phyloP scores from a whole-genome alignment of 2,329 filamentous ascomycete genomes.

The Decorospora gaudefroyi region DNA sequence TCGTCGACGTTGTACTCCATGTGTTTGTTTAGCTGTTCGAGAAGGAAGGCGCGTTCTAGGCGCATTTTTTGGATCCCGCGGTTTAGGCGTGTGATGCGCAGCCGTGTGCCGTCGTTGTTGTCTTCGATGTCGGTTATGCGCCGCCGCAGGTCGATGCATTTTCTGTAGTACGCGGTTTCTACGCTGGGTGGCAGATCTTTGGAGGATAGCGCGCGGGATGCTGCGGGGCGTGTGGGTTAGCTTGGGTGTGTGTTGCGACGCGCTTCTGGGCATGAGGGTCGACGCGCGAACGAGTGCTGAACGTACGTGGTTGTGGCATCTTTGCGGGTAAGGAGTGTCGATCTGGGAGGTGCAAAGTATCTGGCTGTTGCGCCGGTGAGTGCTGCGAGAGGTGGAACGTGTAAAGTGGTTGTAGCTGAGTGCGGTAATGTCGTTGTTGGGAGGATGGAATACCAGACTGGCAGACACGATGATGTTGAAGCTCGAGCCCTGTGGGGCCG shows the following conservation, averaged over 20 bases:
- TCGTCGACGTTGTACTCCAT: constrained; percentile 59
- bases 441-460: constrained; percentile 6
- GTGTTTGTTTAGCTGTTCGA: constrained; percentile 55
- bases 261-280: constrained; percentile 2
- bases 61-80: constrained; percentile 90
- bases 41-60: constrained; percentile 71
- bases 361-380: not conserved
- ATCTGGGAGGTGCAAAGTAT: not conserved
- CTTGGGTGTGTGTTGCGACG: constrained; percentile 4
- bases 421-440: constrained; percentile 8
- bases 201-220: constrained; percentile 39
- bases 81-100: constrained; percentile 77
- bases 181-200: constrained; percentile 77
- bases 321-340: constrained; percentile 4
- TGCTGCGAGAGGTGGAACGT: not conserved
- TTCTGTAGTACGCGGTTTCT: constrained; percentile 92
- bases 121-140: constrained; percentile 90
- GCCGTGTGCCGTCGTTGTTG: constrained; percentile 80
- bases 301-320: constrained; percentile 32
- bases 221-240: constrained; percentile 19
- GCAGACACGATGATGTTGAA: constrained; percentile 16
- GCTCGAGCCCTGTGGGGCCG: constrained; percentile 22
- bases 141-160: constrained; percentile 93
- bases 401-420: not conserved
- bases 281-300: too few relatives aligned